Evolutionary conservation across 148 eudicot genomes (phyloP).

Genomic region (Cornus kousa): DNA sequence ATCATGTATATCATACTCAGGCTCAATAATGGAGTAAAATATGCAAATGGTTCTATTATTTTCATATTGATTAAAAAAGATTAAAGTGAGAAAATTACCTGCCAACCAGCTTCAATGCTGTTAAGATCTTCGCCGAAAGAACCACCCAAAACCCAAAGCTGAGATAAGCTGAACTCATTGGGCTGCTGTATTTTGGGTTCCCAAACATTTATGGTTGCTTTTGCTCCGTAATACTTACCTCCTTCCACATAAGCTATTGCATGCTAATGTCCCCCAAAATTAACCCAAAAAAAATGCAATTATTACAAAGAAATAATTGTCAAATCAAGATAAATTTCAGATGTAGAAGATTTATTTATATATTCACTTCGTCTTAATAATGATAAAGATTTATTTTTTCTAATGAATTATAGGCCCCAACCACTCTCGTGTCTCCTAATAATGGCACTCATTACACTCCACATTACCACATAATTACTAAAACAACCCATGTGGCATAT

Average conservation of each 20-base stretch:
- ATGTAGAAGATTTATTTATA: too few species aligned
- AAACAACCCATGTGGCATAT: too few species aligned
- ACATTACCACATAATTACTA: too few species aligned
- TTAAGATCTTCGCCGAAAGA: conserved; percentile 97
- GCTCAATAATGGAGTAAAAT: conserved; percentile 11
- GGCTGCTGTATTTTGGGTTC: conserved; percentile 91
- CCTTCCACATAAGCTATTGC: conserved; percentile 99
- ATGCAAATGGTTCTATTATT: neutral
- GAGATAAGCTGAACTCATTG: conserved; percentile 95
- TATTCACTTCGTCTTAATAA: neutral
- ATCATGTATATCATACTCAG: conserved; percentile 15
- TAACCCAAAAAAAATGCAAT: neutral
- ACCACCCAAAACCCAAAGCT: conserved; percentile 91
- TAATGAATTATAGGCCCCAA: too few species aligned
- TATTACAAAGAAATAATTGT: neutral
- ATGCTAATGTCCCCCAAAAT: conserved; percentile 47
- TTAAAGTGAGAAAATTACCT: conserved; percentile 40
- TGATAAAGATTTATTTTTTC: too few species aligned
- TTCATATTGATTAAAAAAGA: neutral
- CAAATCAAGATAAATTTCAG: neutral
- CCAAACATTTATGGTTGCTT: conserved; percentile 96
- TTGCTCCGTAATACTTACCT: conserved; percentile 89
- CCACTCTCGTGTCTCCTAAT: too few species aligned
- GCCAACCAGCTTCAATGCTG: conserved; percentile 99
- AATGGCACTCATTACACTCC: too few species aligned